Percentiles rank a stretch among this genome's conserved stretches.
phyloP scores from a whole-genome alignment of 768 basidiomycete species.

The Boletus rubroflammeus region DNA sequence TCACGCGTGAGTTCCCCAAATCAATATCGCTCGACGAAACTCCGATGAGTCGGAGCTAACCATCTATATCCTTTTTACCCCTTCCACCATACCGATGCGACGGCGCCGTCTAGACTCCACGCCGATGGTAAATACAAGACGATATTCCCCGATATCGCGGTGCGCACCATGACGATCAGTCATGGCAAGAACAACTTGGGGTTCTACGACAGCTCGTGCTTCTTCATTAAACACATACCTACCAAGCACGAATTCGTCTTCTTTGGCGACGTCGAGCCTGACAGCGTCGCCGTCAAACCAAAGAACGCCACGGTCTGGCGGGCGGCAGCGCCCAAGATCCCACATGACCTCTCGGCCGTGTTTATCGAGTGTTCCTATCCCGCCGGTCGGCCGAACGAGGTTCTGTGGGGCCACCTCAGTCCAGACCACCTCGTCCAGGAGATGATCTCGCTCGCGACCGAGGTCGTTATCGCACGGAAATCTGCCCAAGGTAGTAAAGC shows the following conservation, averaged over 20 bases:
- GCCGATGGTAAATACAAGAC: conserved; percentile 50
- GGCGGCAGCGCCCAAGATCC: conserved; percentile 74
- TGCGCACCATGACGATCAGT: conserved; percentile 63
- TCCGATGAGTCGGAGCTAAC: conserved; percentile 12
- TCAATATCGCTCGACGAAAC: neutral
- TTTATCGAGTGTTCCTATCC: conserved; percentile 97
- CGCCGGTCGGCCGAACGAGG: conserved; percentile 59
- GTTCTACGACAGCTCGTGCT: conserved; percentile 75
- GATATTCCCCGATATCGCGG: conserved; percentile 55
- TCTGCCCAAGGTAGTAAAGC: conserved; percentile 25
- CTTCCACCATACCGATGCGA: neutral
- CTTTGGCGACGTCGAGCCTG: conserved; percentile 93
- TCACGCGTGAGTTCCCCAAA: conserved; percentile 47
- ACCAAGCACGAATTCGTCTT: conserved; percentile 75
- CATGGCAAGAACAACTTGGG: conserved; percentile 61
- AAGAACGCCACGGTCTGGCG: conserved; percentile 75
- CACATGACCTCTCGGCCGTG: conserved; percentile 62
- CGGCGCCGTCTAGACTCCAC: conserved; percentile 38
- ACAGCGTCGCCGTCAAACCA: conserved; percentile 59
- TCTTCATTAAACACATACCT: conserved; percentile 72
- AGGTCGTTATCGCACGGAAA: conserved; percentile 51
- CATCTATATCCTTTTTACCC: neutral
- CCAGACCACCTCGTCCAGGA: conserved; percentile 80
- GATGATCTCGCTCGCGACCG: conserved; percentile 61
- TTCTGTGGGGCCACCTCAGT: conserved; percentile 82